phyloP scores from a whole-genome alignment of 768 basidiomycete genomes.

The Brasilioporus rufonigricans region DNA sequence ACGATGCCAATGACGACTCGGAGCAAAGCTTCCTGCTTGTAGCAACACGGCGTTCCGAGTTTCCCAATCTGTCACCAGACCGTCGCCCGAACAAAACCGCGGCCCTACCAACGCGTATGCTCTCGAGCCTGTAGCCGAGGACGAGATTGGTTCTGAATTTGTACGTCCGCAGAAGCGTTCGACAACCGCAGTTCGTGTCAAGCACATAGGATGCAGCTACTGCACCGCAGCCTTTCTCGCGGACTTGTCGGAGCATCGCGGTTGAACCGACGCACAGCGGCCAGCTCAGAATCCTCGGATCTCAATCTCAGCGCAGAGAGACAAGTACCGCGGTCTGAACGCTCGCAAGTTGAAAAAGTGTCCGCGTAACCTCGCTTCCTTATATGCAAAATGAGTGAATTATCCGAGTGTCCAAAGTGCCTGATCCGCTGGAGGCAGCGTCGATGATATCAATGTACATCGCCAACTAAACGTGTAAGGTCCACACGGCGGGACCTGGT shows the following conservation, averaged over 20 bases:
- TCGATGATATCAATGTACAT: conserved; percentile 19
- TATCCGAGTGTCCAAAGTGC: conserved; percentile 10
- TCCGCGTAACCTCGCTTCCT: not conserved
- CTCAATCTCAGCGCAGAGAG: not conserved
- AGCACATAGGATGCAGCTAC: no score
- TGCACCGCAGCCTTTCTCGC: no score
- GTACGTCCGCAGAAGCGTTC: conserved; percentile 1
- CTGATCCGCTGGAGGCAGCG: conserved; percentile 16
- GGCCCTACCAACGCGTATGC: not conserved
- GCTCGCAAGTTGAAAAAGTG: no score
- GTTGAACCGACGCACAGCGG: not conserved
- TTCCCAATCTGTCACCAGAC: not conserved
- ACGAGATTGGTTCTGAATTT: not conserved
- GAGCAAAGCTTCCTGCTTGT: not conserved
- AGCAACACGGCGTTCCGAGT: not conserved
- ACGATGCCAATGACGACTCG: not conserved
- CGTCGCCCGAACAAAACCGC: not conserved
- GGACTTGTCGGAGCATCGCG: conserved; percentile 12
- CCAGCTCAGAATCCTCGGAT: not conserved
- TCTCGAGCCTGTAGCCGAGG: not conserved
- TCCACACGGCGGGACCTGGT: conserved; percentile 1
- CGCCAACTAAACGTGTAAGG: conserved; percentile 4
- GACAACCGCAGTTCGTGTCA: not conserved
- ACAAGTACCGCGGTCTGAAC: no score
- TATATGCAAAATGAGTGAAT: conserved; percentile 15